Evolutionary conservation across 2,329 filamentous ascomycete species (phyloP), one percentile per base, ranked within the genome.

Genomic region (Apiospora saccharicola): DNA sequence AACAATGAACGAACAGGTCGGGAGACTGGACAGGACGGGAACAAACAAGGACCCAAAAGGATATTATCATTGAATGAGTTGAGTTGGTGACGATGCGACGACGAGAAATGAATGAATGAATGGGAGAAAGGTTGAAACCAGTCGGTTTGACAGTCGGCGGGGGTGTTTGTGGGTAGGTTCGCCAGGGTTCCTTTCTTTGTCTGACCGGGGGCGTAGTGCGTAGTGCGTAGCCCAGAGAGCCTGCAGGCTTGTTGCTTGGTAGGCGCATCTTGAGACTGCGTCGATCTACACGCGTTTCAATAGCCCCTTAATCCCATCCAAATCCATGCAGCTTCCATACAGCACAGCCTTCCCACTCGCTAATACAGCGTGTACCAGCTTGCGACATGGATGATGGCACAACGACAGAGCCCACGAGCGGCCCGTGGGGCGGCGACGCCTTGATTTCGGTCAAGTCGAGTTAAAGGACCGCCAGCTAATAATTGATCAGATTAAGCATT

Each of bases 201-300:
- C 57, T 64, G 57, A 64, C 57, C 34, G 57, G 57, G 53, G 30
- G 49, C 49, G 49, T 26, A 14, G n/a, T 10, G 49, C n/a, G 49
- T 16, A 4, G 49, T 26, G 49, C n/a, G 37, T 41, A 41, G 37
- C 37, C 37, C 26, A 30, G 26, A 41, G 37, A 41, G 37, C 37
- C 37, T 41, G 37, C 37, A 41, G 37, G 37, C 37, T 41, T 41
- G 37, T 41, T 41, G 37, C 3, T 12, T 61, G 19, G 57, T n/a
- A 64, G 57, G 57, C 57, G 57, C 57, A 64, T 64, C 57, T 64
- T 64, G 57, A 64, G 57, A 64, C 57, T 64, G 57, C 34, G 57
- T 41, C 30, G 57, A 64, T 64, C 57, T 64, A 41, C 57, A 64
- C 57, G 57, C 57, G 57, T 64, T 64, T 64, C 57, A 64, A 64